phyloP scores from a whole-genome alignment of 2,329 filamentous ascomycete genomes.

The Diaporthe ilicicola region DNA sequence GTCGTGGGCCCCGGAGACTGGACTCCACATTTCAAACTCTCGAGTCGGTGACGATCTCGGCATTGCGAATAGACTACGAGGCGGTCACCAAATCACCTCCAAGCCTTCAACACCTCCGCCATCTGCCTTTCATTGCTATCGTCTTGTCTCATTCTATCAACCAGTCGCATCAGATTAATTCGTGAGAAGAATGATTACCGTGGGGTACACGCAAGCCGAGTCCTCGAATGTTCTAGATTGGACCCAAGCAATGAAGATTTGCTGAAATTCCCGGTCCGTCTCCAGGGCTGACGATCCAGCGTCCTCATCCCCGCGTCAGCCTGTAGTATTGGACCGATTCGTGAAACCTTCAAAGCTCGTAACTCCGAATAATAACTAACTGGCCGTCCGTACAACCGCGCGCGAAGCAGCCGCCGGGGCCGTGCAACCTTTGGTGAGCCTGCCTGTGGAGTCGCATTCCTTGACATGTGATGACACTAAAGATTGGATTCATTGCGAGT shows the following conservation, averaged over 20 bases:
- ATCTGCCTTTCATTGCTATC: conserved; percentile 1
- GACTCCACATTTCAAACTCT: neutral
- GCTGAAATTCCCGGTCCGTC: neutral
- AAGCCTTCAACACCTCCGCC: neutral
- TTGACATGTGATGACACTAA: too few relatives aligned
- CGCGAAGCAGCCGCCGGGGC: too few relatives aligned
- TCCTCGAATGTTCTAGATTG: neutral
- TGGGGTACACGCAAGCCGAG: neutral
- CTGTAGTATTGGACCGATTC: neutral
- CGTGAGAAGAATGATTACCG: neutral
- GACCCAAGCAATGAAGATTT: neutral
- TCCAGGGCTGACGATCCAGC: neutral
- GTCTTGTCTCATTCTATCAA: neutral
- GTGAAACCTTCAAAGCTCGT: neutral
- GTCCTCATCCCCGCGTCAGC: neutral
- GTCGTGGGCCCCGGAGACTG: neutral
- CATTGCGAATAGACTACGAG: neutral
- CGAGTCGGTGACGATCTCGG: conserved; percentile 7
- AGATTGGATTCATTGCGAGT: too few relatives aligned
- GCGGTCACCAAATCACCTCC: neutral
- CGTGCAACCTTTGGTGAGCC: too few relatives aligned
- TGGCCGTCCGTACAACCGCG: too few relatives aligned
- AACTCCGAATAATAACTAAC: too few relatives aligned
- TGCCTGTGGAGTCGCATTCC: too few relatives aligned
- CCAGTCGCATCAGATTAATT: neutral